These are phyloP conservation scores for Eragrostis tef DNA, from an alignment of 202 grass and related monocot species.

Conservation along the genomic window DNA sequence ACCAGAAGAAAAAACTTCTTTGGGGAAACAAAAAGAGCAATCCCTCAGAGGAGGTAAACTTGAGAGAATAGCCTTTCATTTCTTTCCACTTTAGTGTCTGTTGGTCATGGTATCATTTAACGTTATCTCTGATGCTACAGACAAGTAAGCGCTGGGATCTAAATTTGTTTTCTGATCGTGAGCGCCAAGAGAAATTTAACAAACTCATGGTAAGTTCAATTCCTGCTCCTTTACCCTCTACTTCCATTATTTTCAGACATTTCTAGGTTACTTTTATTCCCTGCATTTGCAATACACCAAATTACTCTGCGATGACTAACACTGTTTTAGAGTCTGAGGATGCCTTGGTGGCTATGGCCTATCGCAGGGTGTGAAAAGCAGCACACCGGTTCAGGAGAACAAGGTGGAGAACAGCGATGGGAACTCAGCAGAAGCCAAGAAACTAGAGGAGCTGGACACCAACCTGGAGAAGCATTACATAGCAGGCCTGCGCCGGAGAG, in stretches of 20 bases:
- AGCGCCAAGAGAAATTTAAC: slow-evolving; percentile 98
- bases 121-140: slow-evolving; percentile 50
- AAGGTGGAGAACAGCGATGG: slow-evolving; percentile 49
- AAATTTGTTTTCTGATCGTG: slow-evolving; percentile 75
- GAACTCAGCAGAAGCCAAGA: slow-evolving; percentile 59
- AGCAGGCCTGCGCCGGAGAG: slow-evolving; percentile 84
- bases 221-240: background rate
- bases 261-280: slow-evolving; percentile 6
- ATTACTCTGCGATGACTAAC: slow-evolving; percentile 66
- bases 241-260: slow-evolving; percentile 5
- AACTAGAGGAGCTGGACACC: slow-evolving; percentile 79
- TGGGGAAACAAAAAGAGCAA: slow-evolving; percentile 94
- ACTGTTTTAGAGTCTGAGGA: slow-evolving; percentile 87
- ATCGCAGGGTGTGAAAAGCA: slow-evolving; percentile 72
- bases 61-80: background rate
- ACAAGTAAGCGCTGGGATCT: slow-evolving; percentile 71
- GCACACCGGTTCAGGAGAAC: slow-evolving; percentile 44
- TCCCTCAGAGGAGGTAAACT: slow-evolving; percentile 68
- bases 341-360: slow-evolving; percentile 81
- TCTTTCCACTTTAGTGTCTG: slow-evolving; percentile 9
- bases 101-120: slow-evolving; percentile 14
- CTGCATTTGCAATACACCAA: slow-evolving; percentile 23
- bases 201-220: slow-evolving; percentile 87
- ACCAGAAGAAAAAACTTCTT: slow-evolving; percentile 98
- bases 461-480: slow-evolving; percentile 97